Evolutionary conservation across 1,284 basidiomycete species (phyloP).

Genomic region (Afroboletus lepidellus): DNA sequence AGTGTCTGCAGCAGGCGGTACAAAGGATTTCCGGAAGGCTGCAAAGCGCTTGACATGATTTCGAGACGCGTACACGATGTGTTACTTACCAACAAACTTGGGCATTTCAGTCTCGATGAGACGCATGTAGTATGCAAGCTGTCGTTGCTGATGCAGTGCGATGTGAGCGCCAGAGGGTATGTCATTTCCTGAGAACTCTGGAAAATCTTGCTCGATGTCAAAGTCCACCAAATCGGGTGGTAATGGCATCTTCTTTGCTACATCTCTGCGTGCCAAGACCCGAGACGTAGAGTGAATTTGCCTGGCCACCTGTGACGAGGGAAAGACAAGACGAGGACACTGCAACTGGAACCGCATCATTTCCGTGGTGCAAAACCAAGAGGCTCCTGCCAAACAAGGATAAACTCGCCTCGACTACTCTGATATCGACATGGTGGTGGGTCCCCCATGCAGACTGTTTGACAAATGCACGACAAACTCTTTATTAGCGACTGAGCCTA

Average conservation of each 20-base stretch:
- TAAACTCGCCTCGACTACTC: constrained; percentile 24
- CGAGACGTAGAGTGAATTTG: constrained; percentile 24
- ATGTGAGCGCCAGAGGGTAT: constrained; percentile 66
- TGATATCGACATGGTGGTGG: constrained; percentile 40
- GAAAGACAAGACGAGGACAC: constrained; percentile 12
- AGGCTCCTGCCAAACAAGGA: constrained; percentile 24
- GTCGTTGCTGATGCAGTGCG: constrained; percentile 66
- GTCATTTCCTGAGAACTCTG: constrained; percentile 55
- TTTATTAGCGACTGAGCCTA: constrained; percentile 50
- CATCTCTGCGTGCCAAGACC: constrained; percentile 20
- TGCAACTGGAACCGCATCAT: constrained; percentile 21
- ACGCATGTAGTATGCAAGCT: constrained; percentile 70
- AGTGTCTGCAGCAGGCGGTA: constrained; percentile 54
- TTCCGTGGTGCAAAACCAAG: background rate
- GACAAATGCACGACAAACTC: background rate
- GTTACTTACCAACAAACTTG: constrained; percentile 70
- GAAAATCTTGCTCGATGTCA: constrained; percentile 29
- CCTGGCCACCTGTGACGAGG: constrained; percentile 12
- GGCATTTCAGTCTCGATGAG: constrained; percentile 85
- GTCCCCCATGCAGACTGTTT: constrained; percentile 20
- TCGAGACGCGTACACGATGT: constrained; percentile 1
- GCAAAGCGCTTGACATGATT: constrained; percentile 14
- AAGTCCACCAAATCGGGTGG: constrained; percentile 32
- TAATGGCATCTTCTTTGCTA: constrained; percentile 31
- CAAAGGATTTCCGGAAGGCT: constrained; percentile 79